Evolutionary conservation across 805 yeast genomes (phyloP).

Genomic region (Saccharomycopsis olivae): DNA sequence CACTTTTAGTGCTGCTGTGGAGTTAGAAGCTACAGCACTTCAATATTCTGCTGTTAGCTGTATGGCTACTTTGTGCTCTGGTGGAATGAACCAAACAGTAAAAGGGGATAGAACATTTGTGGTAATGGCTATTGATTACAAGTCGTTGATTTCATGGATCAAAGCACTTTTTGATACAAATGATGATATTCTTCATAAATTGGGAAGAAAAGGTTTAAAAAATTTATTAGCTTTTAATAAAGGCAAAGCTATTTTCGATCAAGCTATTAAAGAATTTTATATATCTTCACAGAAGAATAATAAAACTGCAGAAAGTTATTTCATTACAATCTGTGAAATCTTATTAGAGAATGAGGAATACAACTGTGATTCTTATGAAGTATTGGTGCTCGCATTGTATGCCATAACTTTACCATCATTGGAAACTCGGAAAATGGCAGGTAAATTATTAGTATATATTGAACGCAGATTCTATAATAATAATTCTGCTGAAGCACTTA

Average conservation of each 20-base stretch:
- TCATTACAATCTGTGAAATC: conserved; percentile 58
- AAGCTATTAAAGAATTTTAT: conserved; percentile 52
- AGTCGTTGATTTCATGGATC: conserved; percentile 70
- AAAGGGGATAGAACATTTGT: conserved; percentile 38
- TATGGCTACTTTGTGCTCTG: conserved; percentile 74
- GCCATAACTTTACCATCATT: conserved; percentile 66
- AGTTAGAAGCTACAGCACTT: conserved; percentile 36
- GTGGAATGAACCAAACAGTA: conserved; percentile 47
- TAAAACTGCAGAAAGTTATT: conserved; percentile 56
- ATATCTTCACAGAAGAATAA: conserved; percentile 28
- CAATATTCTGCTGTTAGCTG: conserved; percentile 71
- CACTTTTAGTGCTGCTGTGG: conserved; percentile 21
- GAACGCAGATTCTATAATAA: conserved; percentile 47
- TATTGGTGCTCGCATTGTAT: conserved; percentile 65
- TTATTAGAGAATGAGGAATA: conserved; percentile 39
- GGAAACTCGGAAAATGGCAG: conserved; percentile 62
- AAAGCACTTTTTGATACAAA: conserved; percentile 42
- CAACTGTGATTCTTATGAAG: conserved; percentile 48
- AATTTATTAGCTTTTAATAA: conserved; percentile 55
- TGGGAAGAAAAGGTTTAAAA: conserved; percentile 63
- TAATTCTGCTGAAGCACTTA: conserved; percentile 13
- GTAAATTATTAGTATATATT: conserved; percentile 53
- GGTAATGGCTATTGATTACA: conserved; percentile 58
- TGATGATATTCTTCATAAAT: conserved; percentile 42
- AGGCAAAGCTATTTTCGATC: conserved; percentile 40